Evolutionary conservation across 2,329 filamentous ascomycete genomes (phyloP).

Genomic region (Fusarium albosuccineum): DNA sequence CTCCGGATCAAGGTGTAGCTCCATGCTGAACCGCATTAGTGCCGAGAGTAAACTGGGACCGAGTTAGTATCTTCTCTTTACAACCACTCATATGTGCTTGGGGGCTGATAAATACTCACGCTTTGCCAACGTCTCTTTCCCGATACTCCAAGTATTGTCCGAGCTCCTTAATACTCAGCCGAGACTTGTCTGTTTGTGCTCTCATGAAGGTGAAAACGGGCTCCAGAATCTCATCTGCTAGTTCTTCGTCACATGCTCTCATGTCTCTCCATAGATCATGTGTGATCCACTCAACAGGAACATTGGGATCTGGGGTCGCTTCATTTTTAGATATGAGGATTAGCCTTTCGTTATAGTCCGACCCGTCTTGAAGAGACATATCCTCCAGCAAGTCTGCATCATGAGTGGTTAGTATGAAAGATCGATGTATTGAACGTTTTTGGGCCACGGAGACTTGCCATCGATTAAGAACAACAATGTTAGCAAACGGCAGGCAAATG

Average conservation of each 20-base stretch:
- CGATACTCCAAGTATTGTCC: slow-evolving; percentile 54
- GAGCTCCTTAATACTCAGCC: slow-evolving; percentile 45
- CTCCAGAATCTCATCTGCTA: slow-evolving; percentile 55
- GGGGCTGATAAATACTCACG: slow-evolving; percentile 46
- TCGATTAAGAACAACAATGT: neutral
- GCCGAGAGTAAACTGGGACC: slow-evolving; percentile 48
- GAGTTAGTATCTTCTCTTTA: neutral
- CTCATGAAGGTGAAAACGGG: slow-evolving; percentile 56
- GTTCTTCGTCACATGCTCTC: slow-evolving; percentile 49
- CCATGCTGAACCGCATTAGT: slow-evolving; percentile 55
- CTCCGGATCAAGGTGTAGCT: slow-evolving; percentile 42
- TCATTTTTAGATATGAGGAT: neutral
- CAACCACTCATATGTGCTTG: neutral
- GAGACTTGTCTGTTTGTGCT: slow-evolving; percentile 53
- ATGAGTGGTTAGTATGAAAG: too few relatives aligned
- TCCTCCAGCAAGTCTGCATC: neutral
- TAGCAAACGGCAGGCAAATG: neutral
- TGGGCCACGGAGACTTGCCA: neutral
- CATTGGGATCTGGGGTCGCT: neutral
- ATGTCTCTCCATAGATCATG: slow-evolving; percentile 58
- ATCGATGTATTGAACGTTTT: too few relatives aligned
- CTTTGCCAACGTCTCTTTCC: slow-evolving; percentile 55
- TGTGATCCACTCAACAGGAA: slow-evolving; percentile 54
- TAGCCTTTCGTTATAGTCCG: neutral
- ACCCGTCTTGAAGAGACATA: neutral